Evolutionary conservation across 305 asterid genomes (phyloP).

Genomic region (Fraxinus sp.): DNA sequence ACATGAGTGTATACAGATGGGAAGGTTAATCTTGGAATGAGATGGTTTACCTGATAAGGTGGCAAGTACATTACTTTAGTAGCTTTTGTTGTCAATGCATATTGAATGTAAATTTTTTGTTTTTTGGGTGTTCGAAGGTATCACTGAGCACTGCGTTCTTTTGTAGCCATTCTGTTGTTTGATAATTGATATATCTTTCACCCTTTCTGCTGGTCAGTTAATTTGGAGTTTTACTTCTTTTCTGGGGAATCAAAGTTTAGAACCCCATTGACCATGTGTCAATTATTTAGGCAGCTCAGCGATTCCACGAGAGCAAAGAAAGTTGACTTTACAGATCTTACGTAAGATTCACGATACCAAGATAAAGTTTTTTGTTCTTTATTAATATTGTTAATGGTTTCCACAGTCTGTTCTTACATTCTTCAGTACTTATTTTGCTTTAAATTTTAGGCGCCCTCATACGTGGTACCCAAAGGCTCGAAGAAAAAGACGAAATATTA

Average conservation of each 20-base stretch:
- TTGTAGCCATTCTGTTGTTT: slow-evolving; percentile 21
- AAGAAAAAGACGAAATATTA: slow-evolving; percentile 58
- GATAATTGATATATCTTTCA: slow-evolving; percentile 17
- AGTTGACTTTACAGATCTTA: slow-evolving; percentile 84
- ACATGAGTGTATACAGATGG: neutral
- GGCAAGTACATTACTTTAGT: neutral
- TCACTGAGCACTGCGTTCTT: neutral
- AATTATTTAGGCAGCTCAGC: slow-evolving; percentile 48
- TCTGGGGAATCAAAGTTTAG: slow-evolving; percentile 37
- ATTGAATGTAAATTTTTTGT: neutral
- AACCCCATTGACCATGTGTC: slow-evolving; percentile 32
- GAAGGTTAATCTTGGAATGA: neutral
- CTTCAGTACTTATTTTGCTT: slow-evolving; percentile 4
- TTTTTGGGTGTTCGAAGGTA: neutral
- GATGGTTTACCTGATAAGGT: slow-evolving; percentile 5
- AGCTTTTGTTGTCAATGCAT: neutral
- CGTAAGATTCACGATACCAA: slow-evolving; percentile 45
- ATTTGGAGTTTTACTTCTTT: slow-evolving; percentile 31
- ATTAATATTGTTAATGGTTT: slow-evolving; percentile 2
- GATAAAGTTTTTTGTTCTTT: slow-evolving; percentile 19
- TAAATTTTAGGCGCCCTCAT: slow-evolving; percentile 66
- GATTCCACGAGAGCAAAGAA: slow-evolving; percentile 41
- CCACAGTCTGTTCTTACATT: neutral
- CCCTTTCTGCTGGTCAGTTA: slow-evolving; percentile 41
- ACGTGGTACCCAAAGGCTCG: slow-evolving; percentile 92